Base-by-base conservation (phyloP, 1,139 yeast genomes). In the Suhomyces bolitotheri region DNA sequence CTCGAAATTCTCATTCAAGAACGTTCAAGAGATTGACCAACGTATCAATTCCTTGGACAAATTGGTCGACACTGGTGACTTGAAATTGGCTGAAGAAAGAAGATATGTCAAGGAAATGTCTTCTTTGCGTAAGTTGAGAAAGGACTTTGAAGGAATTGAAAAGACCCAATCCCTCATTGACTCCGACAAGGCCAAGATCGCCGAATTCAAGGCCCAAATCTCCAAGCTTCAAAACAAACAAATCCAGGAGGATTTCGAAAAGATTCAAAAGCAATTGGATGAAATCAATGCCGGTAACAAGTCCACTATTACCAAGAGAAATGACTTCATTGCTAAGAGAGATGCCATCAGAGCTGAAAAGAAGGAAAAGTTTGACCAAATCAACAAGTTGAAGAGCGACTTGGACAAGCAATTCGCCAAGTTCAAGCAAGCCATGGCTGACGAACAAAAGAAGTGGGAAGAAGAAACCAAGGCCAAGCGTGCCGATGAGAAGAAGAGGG, bases 41-140 rank as follows among this genome's bases (percentile, higher is more conserved):
- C 79, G 83, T 64, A 78, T 90, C 60, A 62, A 65, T 47, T 70
- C 73, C 56, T 77, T 89, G 54, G 97, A 92, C 60, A 73, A 72
- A 31, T 72, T 76, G 49, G 82, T 92, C 46, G 89, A 86, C 43
- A 67, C 86, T 35, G 98, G 98, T 43, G 69, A 74, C 36, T 72
- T 94, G 61, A 80, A 88, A 55, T 78, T 94, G 56, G 97, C 90
- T 36, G 96, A 92, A 46, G 99, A 94, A 73, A 84, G 89, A 71
- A 77, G 82, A 60, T 68, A 73, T 50, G 80, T 94, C 51, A 85
- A 85, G 66, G 97, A 92, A 66, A 86, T 89, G 73, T 77, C 89
- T 38, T 66, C 82, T 35, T 76, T 92, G 61, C 82, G 94, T 64
- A 88, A 87, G 66, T 70, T 84, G 56, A 80, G 82, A 58, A 85